These are phyloP conservation scores for Ustanciosporium gigantosporum DNA, from an alignment of 1,284 basidiomycete genomes.

Conservation along the genomic window DNA sequence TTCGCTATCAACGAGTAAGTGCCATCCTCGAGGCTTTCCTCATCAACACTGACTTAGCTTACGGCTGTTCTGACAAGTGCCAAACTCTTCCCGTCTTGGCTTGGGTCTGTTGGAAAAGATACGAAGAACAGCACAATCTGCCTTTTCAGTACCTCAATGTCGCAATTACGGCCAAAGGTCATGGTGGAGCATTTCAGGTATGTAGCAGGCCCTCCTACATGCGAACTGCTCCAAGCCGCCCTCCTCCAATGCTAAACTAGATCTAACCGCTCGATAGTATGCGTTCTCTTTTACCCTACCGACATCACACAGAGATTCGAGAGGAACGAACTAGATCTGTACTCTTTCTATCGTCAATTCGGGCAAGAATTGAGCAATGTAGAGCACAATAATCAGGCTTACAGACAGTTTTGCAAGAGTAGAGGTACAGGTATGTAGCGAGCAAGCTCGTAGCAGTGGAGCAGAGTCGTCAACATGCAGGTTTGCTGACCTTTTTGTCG, in stretches of 20 bases:
- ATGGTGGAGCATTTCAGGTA: conserved; percentile 59
- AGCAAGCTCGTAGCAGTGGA: no score
- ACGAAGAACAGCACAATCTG: conserved; percentile 49
- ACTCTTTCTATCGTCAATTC: conserved; percentile 58
- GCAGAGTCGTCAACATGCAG: no score
- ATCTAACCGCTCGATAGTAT: background rate
- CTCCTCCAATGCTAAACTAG: no score
- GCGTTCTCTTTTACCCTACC: background rate
- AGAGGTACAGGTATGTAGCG: conserved; percentile 10
- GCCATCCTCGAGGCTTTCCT: no score
- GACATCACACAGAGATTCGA: conserved; percentile 46
- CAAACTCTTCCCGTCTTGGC: no score
- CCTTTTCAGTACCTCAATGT: conserved; percentile 61
- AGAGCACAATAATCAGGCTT: conserved; percentile 45
- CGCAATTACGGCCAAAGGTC: conserved; percentile 57
- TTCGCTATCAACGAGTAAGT: conserved; percentile 53
- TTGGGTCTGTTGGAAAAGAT: no score
- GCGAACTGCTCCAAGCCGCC: no score
- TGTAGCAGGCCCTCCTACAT: no score
- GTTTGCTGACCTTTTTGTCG: no score
- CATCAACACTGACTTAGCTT: background rate
- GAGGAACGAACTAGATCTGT: conserved; percentile 53
- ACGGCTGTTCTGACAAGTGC: no score
- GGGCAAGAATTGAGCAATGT: conserved; percentile 54
- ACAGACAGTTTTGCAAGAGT: conserved; percentile 45